A percentile compares a stretch with the other conserved stretches of the same genome.
These are phyloP conservation scores for Narthecium ossifragum DNA, from an alignment of 106 monocot genomes.

Conservation along the genomic window DNA sequence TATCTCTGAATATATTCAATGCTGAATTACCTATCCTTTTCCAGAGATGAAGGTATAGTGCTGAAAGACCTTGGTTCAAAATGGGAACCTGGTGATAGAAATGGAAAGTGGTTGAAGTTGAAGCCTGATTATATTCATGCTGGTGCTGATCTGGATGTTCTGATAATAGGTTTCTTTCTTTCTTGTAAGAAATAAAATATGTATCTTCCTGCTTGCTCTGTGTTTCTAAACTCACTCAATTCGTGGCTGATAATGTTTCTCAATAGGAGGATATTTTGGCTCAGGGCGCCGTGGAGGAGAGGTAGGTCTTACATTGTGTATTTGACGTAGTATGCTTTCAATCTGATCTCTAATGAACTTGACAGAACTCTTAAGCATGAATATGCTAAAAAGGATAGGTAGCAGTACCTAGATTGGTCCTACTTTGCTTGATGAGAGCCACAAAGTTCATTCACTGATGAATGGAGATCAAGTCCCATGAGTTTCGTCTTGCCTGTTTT, in stretches of 20 bases:
- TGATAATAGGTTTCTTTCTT: constrained; percentile 70
- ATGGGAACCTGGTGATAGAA: constrained; percentile 95
- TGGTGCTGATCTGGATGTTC: constrained; percentile 91
- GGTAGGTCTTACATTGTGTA: too few species aligned
- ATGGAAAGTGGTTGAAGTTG: constrained; percentile 97
- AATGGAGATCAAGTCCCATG: too few species aligned
- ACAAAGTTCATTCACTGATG: too few species aligned
- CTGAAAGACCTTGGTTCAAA: constrained; percentile 90
- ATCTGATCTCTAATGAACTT: too few species aligned
- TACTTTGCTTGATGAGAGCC: too few species aligned
- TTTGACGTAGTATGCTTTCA: too few species aligned
- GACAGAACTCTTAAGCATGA: too few species aligned
- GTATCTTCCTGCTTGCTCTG: neutral
- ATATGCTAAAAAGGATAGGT: too few species aligned
- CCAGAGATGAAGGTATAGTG: constrained; percentile 90
- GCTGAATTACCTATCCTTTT: neutral
- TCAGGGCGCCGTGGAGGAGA: constrained; percentile 96
- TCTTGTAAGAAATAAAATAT: neutral
- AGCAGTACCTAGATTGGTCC: too few species aligned
- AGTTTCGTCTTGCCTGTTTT: too few species aligned
- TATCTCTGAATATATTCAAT: too few species aligned
- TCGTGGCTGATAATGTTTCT: constrained; percentile 7
- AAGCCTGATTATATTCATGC: constrained; percentile 98
- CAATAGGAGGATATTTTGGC: constrained; percentile 91
- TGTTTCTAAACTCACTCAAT: neutral